Evolutionary conservation across 371 early-diverging fungal species (phyloP), one percentile per base, ranked within the genome.

Genomic region (Batkoa obscura): DNA sequence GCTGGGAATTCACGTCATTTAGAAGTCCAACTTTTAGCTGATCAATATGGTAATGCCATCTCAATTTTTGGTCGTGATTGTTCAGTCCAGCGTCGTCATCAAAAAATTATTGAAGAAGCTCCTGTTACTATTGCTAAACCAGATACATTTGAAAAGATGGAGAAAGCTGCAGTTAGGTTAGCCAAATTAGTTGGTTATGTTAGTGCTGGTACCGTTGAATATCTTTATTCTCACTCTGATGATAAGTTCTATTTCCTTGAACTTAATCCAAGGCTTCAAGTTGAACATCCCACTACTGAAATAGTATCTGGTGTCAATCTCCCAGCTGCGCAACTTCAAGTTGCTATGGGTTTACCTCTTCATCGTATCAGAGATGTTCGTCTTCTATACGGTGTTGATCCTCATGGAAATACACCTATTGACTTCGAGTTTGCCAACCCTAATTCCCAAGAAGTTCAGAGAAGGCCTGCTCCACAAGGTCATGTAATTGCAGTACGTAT

Each of bases 211-310:
- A 99, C 98, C 0, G 94, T 98, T 56, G 99, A 99, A 72, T 99
- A 95, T 62, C 74, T 99, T 35, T 96, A 90, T 72, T 83, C 84
- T 56, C 83, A 86, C 43, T 77, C 76, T 0, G 81, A 82, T 43
- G 82, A 87, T 59, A 70, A 84, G 58, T 94, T 86, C 74, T 97
- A 86, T 73, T 98, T 99, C 71, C 71, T 99, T 57, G 99, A 99
- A 72, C 73, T 97, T 52, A 99, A 99, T 73, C 93, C 98, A 36
- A 77, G 99, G 59, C 70, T 98, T 60, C 99, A 99, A 71, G 99
- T 99, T 32, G 99, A 99, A 75, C 99, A 99, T 75, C 96, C 98
- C 48, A 93, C 92, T 23, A 96, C 98, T 13, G 99, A 99, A 69
- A 91, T 97, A 83, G 90, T 95, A 35, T 90, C 94, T 37, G 95